Evolutionary conservation across 1,139 yeast genomes (phyloP).

Genomic region (Insectozyma bohioensis): DNA sequence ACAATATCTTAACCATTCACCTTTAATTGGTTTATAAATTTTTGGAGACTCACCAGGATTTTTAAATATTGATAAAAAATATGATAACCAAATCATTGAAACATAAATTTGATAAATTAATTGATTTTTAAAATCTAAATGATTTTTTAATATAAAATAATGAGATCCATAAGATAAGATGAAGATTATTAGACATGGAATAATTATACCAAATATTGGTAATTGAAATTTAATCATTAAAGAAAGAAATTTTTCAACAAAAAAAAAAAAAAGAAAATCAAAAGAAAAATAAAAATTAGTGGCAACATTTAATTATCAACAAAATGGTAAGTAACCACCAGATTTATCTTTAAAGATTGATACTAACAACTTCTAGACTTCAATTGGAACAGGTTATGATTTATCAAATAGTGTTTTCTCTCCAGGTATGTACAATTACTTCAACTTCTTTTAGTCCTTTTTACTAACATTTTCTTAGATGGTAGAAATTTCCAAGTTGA

Average conservation of each 20-base stretch:
- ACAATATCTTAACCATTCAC: constrained; percentile 43
- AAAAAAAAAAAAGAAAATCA: constrained; percentile 5
- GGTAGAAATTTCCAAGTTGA: constrained; percentile 99
- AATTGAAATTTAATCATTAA: constrained; percentile 27
- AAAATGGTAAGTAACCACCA: constrained; percentile 9
- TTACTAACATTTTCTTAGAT: constrained; percentile 48
- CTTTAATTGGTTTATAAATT: constrained; percentile 25
- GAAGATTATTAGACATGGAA: constrained; percentile 65
- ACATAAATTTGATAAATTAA: constrained; percentile 49
- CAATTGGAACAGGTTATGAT: constrained; percentile 97
- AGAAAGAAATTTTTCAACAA: constrained; percentile 2
- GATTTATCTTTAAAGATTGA: too few relatives aligned
- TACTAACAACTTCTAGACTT: constrained; percentile 43
- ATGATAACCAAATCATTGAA: constrained; percentile 69
- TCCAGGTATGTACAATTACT: constrained; percentile 31
- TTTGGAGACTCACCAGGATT: constrained; percentile 68
- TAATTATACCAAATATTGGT: constrained; percentile 39
- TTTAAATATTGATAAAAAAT: constrained; percentile 49
- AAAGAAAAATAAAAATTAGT: too few relatives aligned
- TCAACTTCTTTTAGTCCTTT: not conserved
- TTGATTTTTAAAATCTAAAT: constrained; percentile 41
- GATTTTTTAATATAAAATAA: constrained; percentile 51
- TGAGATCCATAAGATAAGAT: constrained; percentile 67
- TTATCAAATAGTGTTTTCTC: constrained; percentile 87
- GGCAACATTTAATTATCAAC: constrained; percentile 8